Evolutionary conservation across 129 eudicot species (phyloP).

Genomic region (Helichrysum umbraculigerum): DNA sequence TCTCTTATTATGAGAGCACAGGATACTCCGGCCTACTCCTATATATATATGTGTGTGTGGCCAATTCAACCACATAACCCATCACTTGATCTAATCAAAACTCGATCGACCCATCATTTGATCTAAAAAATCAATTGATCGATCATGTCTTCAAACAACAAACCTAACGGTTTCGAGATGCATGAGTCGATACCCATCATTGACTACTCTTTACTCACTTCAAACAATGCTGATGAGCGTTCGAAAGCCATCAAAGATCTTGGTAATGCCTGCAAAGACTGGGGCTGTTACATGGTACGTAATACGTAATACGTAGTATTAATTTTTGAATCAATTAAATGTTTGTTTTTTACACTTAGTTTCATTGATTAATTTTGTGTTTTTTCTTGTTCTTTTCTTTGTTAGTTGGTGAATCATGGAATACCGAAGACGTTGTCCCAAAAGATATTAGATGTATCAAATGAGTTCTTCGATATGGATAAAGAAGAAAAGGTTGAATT

Average conservation of each 20-base stretch:
- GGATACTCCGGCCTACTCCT: not conserved
- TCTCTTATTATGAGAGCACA: too few species aligned
- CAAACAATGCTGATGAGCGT: not conserved
- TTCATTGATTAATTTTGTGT: not conserved
- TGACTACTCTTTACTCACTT: constrained; percentile 2
- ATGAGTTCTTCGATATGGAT: not conserved
- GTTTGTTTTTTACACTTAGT: not conserved
- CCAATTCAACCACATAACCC: not conserved
- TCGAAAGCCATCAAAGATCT: constrained; percentile 3
- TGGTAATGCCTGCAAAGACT: constrained; percentile 11
- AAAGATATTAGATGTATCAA: not conserved
- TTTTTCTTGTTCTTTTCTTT: not conserved
- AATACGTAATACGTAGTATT: too few species aligned
- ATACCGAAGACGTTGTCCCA: not conserved
- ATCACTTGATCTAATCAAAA: not conserved
- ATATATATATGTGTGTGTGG: not conserved
- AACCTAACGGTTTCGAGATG: not conserved
- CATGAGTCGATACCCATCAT: not conserved
- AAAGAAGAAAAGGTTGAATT: not conserved
- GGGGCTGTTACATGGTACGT: constrained; percentile 5
- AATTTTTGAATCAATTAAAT: not conserved
- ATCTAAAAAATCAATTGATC: not conserved
- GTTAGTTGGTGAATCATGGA: constrained; percentile 4
- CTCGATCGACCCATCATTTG: not conserved
- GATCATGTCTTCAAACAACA: not conserved